Conservation (phyloP, 1,139 yeast species). For the Blastobotrys indianensis region DNA sequence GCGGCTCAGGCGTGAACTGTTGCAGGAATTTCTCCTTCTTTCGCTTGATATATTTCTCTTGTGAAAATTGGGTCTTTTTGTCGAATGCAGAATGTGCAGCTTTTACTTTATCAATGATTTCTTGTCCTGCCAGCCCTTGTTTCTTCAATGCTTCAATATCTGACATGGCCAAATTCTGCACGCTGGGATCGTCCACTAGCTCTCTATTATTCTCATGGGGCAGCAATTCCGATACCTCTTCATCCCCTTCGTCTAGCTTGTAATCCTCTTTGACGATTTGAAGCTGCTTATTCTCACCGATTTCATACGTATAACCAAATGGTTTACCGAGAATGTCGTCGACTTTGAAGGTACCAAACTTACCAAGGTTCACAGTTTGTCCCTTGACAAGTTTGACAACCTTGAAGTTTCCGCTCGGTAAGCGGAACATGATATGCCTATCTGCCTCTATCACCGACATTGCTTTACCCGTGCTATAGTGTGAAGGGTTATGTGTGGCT, state of each 20-base stretch:
- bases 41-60: conserved; percentile 83
- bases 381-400: conserved; percentile 58
- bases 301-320: conserved; percentile 86
- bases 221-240: conserved; percentile 24
- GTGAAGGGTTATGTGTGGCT: background rate
- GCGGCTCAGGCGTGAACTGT: conserved; percentile 72
- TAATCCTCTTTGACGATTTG: conserved; percentile 24
- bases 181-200: conserved; percentile 66
- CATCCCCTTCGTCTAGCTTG: conserved; percentile 25
- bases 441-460: conserved; percentile 31
- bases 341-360: conserved; percentile 80
- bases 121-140: conserved; percentile 56
- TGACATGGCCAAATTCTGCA: conserved; percentile 65
- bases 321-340: conserved; percentile 73
- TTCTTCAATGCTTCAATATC: conserved; percentile 79
- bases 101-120: conserved; percentile 73
- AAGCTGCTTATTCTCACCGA: conserved; percentile 38
- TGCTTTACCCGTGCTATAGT: background rate
- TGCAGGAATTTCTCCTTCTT: conserved; percentile 88
- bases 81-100: conserved; percentile 82
- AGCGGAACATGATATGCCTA: conserved; percentile 52
- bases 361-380: conserved; percentile 68
- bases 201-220: conserved; percentile 55
- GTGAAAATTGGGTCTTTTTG: conserved; percentile 82
- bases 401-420: conserved; percentile 78